Evolutionary conservation across 495 filamentous ascomycete genomes (phyloP), one percentile per base, ranked within the genome.

Genomic region (Rhypophila decipiens): DNA sequence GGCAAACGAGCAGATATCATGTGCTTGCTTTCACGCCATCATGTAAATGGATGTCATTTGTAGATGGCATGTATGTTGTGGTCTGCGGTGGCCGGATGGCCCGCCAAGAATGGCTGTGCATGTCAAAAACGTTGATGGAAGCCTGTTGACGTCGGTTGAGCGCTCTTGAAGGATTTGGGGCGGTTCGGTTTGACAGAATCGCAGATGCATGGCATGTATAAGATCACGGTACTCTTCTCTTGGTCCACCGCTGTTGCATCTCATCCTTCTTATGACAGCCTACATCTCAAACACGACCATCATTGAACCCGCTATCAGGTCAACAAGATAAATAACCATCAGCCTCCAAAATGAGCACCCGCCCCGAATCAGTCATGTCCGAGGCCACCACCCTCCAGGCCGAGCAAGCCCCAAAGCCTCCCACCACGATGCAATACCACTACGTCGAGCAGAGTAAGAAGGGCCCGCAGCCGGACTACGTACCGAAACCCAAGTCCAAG

Each of bases 401-500:
- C n/a, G n/a, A n/a, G n/a, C 39, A 19, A 49, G 37, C 12, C 46
- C 5, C 5, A 49, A 24, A 33, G 3, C 24, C 40, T 11, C 23
- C 29, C 18, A 18, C 13, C 20, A 44, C 35, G 3, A 19, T 18
- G 18, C 38, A 34, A 24, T 56, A 52, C 42, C 12, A 34, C 41
- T 53, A 57, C 38, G 10, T 24, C 15, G 19, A 48, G 7, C 23
- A 27, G 2, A 19, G 17, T n/a, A 35, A n/a, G 20, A 31, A 24
- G 13, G 13, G 27, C 3, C 31, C 46, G 3, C 50, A 58, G 40
- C 51, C 55, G 1, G 20, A 58, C 24, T 37, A 40, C 9, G 20
- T 43, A 33, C 47, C 52, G 7, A 58, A 58, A 29, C 36, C n/a
- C 8, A 50, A 50, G 38, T 49, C 44, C 12, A 51, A 42, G 34